Evolutionary conservation across 108 stramenopile genomes (phyloP).

Genomic region (Pseudonitzschia pungens): DNA sequence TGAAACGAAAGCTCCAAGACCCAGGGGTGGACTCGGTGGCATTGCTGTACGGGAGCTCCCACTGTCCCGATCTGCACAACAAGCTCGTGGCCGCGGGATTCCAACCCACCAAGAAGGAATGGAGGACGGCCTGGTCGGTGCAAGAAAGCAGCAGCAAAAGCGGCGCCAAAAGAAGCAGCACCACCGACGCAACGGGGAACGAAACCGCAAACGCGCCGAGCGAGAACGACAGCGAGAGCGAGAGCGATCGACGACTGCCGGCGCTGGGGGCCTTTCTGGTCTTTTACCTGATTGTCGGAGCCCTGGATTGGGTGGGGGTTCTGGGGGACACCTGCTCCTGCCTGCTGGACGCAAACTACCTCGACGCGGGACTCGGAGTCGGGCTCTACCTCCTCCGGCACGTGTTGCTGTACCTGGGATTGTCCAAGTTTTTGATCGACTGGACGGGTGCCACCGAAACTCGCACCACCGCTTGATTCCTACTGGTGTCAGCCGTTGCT

Average conservation of each 20-base stretch:
- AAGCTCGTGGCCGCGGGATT: conserved; percentile 56
- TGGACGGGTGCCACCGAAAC: conserved; percentile 45
- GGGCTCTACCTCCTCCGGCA: conserved; percentile 64
- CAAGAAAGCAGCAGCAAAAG: conserved; percentile 26
- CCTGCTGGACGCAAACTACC: conserved; percentile 13
- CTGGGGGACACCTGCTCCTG: conserved; percentile 39
- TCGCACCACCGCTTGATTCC: too few species aligned
- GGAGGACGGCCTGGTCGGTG: conserved; percentile 72
- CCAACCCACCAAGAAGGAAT: conserved; percentile 46
- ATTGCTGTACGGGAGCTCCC: conserved; percentile 70
- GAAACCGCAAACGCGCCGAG: too few species aligned
- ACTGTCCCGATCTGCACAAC: conserved; percentile 67
- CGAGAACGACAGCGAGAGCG: too few species aligned
- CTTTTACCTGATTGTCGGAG: conserved; percentile 66
- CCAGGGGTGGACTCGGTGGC: conserved; percentile 24
- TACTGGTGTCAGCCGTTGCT: too few species aligned
- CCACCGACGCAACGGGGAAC: too few species aligned
- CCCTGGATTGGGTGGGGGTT: conserved; percentile 80
- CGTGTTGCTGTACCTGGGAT: conserved; percentile 65
- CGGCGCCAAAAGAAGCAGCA: too few species aligned
- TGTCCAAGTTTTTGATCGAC: conserved; percentile 75
- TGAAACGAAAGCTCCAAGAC: conserved; percentile 33
- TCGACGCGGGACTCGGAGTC: conserved; percentile 24
- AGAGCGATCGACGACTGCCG: background rate
- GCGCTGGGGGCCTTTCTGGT: conserved; percentile 44